A percentile compares a stretch with the other conserved stretches of the same genome.
phyloP scores from a whole-genome alignment of 2,329 filamentous ascomycete genomes.

The Rhinocladiella mackenziei region DNA sequence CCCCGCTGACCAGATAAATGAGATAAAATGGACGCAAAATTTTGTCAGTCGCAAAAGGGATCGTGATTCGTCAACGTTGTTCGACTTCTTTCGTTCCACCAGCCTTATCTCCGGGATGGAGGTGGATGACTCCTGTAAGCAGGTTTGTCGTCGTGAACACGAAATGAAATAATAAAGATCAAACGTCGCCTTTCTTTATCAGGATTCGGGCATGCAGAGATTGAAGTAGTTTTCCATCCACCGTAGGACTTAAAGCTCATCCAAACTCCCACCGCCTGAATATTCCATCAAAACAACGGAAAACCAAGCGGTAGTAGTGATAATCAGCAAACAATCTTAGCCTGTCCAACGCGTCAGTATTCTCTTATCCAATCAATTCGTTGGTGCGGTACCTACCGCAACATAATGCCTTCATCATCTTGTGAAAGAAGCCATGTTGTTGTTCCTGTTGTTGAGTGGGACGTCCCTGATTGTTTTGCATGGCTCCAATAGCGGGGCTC shows the following conservation, averaged over 20 bases:
- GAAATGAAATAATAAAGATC: too few species aligned
- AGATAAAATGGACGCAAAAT: conserved; percentile 12
- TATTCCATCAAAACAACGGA: too few species aligned
- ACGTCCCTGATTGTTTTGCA: conserved; percentile 51
- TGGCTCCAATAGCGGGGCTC: conserved; percentile 53
- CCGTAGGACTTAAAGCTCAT: background rate
- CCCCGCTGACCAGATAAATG: conserved; percentile 21
- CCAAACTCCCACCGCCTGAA: background rate
- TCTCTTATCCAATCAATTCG: background rate
- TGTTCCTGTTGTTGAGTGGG: conserved; percentile 60
- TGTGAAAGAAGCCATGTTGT: conserved; percentile 79
- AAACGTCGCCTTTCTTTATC: too few species aligned
- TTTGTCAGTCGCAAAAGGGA: conserved; percentile 11
- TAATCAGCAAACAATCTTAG: conserved; percentile 1
- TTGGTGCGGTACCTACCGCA: conserved; percentile 59
- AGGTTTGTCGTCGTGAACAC: too few species aligned
- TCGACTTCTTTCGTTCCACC: conserved; percentile 4
- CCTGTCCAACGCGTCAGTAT: conserved; percentile 8
- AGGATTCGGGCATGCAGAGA: background rate
- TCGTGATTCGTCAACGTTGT: conserved; percentile 21
- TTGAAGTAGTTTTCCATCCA: background rate
- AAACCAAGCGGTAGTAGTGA: background rate
- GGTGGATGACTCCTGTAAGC: too few species aligned
- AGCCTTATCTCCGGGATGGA: too few species aligned
- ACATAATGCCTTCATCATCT: conserved; percentile 88